Conservation (phyloP, 2,329 filamentous ascomycete genomes). For the Aspergillus sp. region DNA sequence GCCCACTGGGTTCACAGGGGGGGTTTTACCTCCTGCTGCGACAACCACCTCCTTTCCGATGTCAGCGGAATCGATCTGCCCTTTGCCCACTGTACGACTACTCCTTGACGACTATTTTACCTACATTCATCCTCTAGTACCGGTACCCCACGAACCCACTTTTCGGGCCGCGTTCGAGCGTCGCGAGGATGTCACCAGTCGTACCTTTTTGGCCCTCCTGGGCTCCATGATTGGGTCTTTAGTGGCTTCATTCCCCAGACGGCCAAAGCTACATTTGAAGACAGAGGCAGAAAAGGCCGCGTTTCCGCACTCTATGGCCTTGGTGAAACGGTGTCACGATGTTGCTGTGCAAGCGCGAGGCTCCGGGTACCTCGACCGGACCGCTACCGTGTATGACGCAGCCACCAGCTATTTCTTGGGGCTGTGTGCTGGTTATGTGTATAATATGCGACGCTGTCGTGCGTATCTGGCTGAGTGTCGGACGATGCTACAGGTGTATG, state of each 20-base stretch:
- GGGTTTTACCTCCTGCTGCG: slow-evolving; percentile 19
- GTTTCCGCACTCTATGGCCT: slow-evolving; percentile 36
- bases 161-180: slow-evolving; percentile 38
- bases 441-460: slow-evolving; percentile 31
- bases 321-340: slow-evolving; percentile 38
- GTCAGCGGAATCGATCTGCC: slow-evolving; percentile 43
- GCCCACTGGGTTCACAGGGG: slow-evolving; percentile 19
- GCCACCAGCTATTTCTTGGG: slow-evolving; percentile 38
- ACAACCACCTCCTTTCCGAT: slow-evolving; percentile 32
- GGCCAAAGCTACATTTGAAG: slow-evolving; percentile 34
- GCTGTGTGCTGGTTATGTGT: slow-evolving; percentile 34
- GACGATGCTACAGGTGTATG: slow-evolving; percentile 35
- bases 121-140: slow-evolving; percentile 41
- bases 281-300: slow-evolving; percentile 29
- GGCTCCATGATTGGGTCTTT: slow-evolving; percentile 40
- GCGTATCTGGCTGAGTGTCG: slow-evolving; percentile 38
- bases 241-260: slow-evolving; percentile 39
- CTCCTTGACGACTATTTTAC: slow-evolving; percentile 42
- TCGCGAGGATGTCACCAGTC: slow-evolving; percentile 35
- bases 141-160: slow-evolving; percentile 40
- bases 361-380: slow-evolving; percentile 36
- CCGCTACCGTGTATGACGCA: slow-evolving; percentile 37
- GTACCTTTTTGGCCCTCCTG: slow-evolving; percentile 37
- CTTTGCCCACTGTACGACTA: slow-evolving; percentile 31
- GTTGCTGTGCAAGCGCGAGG: slow-evolving; percentile 38